Evolutionary conservation across 1,139 yeast species (phyloP), one percentile per base, ranked within the genome.

Genomic region (Suhomyces coccinellae): DNA sequence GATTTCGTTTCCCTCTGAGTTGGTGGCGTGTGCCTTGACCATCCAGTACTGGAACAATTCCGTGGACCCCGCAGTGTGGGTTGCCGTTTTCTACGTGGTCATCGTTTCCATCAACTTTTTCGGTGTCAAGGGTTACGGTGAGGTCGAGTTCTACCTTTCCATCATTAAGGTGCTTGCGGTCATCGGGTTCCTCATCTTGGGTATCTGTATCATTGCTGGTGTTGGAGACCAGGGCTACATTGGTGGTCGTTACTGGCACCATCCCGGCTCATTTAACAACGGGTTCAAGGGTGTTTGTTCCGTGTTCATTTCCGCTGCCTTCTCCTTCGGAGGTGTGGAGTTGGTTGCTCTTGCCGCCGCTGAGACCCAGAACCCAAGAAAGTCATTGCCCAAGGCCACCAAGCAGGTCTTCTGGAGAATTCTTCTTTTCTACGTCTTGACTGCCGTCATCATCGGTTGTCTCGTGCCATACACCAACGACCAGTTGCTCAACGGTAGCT

Each of bases 71-170:
- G 59, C 58, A 3, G 75, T 69, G 5, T 78, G 80, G 75, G 78
- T 79, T 26, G 61, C 79, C 8, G 67, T 79, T 29, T 73, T 79
- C 52, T 66, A 74, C 53, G 66, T 67, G 4, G 57, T 71, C 7
- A 66, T 77, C 26, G 59, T 69, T 24, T 55, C 58, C 6, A 58
- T 74, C 35, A 79, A 78, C 57, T 67, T 69, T 45, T 61, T 71
- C 38, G 77, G 80, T 22, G 80, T 78, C 43, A 68, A 68, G 52
- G 69, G 69, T 47, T 79, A 74, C 53, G 83, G 83, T 54, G 81
- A 78, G 56, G 66, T 71, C 22, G 80, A 76, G 49, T 75, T 75
- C 49, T 55, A 59, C 41, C 74, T 75, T 45, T 75, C 77, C 20
- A 34, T 63, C 14, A 46, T 64, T 46, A 66, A 66, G 47, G 58